Evolutionary conservation across 2,329 filamentous ascomycete genomes (phyloP).

Genomic region (Monosporascus sp.): DNA sequence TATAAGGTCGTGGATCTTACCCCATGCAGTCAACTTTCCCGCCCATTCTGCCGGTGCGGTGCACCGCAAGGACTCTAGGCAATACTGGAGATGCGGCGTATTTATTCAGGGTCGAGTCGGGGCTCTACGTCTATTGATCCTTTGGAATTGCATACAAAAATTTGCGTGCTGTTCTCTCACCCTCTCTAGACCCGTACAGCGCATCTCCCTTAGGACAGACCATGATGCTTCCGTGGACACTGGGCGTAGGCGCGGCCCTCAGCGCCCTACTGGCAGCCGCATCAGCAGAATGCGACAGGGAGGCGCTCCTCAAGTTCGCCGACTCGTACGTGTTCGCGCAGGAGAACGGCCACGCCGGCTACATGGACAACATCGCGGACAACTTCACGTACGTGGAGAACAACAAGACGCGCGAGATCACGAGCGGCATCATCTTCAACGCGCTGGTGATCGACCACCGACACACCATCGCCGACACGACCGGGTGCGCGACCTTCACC

Average conservation of each 20-base stretch:
- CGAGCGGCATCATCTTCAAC: conserved; percentile 18
- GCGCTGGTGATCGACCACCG: conserved; percentile 21
- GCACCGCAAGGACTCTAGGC: background rate
- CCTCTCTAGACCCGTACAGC: background rate
- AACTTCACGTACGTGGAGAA: conserved; percentile 27
- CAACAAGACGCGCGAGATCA: conserved; percentile 22
- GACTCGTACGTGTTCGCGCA: conserved; percentile 20
- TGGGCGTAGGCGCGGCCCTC: background rate
- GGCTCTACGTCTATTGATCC: background rate
- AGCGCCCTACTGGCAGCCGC: conserved; percentile 7
- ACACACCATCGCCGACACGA: conserved; percentile 25
- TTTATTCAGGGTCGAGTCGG: background rate
- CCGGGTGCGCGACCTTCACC: conserved; percentile 25
- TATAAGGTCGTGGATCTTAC: background rate
- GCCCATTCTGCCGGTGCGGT: background rate
- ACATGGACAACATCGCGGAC: conserved; percentile 14
- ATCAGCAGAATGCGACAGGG: conserved; percentile 20
- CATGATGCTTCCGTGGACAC: background rate
- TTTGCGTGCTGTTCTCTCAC: background rate
- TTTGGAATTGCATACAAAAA: too few species aligned
- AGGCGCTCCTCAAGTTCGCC: conserved; percentile 18
- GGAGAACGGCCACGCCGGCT: conserved; percentile 12
- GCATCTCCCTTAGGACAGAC: background rate
- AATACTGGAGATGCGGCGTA: background rate
- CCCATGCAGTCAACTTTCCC: background rate